Evolutionary conservation across 163 green algal genomes (phyloP).

Genomic region (Chlorella variabilis): DNA sequence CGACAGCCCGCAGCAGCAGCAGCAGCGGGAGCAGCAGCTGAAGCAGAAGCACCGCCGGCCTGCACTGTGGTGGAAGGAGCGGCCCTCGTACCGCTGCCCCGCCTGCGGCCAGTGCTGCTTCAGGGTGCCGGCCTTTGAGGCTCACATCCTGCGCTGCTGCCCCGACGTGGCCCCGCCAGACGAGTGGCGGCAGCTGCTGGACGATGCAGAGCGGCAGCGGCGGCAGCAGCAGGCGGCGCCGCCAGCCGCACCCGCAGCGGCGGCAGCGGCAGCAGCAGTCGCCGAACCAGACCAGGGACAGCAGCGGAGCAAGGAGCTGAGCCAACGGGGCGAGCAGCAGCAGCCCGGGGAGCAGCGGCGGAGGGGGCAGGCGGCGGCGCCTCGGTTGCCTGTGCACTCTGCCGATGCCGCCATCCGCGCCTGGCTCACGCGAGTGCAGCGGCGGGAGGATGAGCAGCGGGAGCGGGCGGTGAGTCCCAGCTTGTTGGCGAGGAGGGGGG

Average conservation of each 20-base stretch:
- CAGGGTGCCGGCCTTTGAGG: conserved; percentile 19
- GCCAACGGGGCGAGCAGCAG: background rate
- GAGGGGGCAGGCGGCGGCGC: background rate
- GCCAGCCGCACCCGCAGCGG: too few species aligned
- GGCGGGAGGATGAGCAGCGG: conserved; percentile 24
- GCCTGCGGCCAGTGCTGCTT: conserved; percentile 47
- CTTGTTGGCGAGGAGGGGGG: too few species aligned
- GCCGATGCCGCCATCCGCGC: conserved; percentile 16
- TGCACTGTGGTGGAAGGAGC: conserved; percentile 26
- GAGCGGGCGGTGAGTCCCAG: conserved; percentile 10
- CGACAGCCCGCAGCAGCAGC: background rate
- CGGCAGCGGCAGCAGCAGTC: background rate
- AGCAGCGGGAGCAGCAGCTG: background rate
- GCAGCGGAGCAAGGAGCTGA: too few species aligned
- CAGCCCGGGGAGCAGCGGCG: conserved; percentile 5
- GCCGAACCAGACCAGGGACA: background rate
- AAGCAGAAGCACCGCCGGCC: conserved; percentile 1
- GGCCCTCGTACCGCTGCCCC: conserved; percentile 40
- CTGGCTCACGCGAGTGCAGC: conserved; percentile 8
- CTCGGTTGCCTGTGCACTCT: conserved; percentile 3
- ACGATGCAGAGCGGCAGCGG: background rate
- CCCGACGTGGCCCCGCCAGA: conserved; percentile 37
- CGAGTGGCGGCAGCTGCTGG: conserved; percentile 21
- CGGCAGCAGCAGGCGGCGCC: background rate
- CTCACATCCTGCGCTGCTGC: conserved; percentile 49